Evolutionary conservation across 805 yeast genomes (phyloP), one percentile per base, ranked within the genome.

Genomic region (Lipomyces mesembrius): DNA sequence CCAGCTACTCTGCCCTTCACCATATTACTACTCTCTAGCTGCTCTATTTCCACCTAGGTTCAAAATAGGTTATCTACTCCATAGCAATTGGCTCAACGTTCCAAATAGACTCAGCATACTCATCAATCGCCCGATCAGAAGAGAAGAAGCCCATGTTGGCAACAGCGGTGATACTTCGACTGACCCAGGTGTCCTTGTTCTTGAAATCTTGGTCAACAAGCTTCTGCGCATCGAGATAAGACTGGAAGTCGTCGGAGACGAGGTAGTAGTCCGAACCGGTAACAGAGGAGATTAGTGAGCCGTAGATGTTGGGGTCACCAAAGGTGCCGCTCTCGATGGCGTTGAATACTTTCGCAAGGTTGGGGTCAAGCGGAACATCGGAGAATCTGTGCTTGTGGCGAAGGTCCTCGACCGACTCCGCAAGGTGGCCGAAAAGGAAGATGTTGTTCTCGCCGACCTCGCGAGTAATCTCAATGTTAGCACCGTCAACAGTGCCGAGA

Each of bases 401-500:
- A 59, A 92, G 82, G 62, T 88, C 93, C 64, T 92, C 97, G 57
- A 92, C 97, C 59, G 90, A 87, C 80, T 93, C 97, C 46, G 96
- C 87, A 75, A 93, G 84, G 75, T 90, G 91, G 76, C 98, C 98
- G 77, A 92, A 92, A 76, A 92, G 82, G 81, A 92, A 92, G 77
- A 93, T 91, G 77, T 92, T 91, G 60, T 92, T 96, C 75, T 92
- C 96, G 60, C 97, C 97, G 73, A 93, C 86, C 80, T 93, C 97
- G 73, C 97, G 86, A 25, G 97, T 91, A 77, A 92, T 91, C 80
- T 92, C 98, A 59, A 93, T 96, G 76, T 93, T 92, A 70, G 98
- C 98, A 76, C 98, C 98, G 76, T 92, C 98, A 71, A 92, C 97
- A 12, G 98, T 93, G 77, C 98, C 98, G 71, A 92, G 88, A 73